Conservation (phyloP, 75 land plant species). For the Selaginella moellendorffii region DNA sequence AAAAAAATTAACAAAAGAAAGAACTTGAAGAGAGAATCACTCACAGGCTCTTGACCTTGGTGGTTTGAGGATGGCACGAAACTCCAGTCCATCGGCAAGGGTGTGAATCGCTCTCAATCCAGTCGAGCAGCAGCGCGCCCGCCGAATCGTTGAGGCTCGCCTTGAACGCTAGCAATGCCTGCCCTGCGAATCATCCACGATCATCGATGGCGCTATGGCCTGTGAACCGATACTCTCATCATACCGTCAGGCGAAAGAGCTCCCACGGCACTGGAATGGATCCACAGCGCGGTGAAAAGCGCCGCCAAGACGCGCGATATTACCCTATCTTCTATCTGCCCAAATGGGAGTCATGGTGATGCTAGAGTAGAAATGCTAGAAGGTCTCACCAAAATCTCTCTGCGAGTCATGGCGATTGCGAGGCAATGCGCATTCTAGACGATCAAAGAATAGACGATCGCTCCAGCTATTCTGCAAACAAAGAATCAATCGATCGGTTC, state of each 20-base stretch:
- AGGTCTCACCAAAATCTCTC: not conserved
- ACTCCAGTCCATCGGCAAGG: conserved; percentile 25
- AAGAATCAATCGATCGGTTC: no score
- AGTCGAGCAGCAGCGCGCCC: conserved; percentile 9
- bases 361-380: not conserved
- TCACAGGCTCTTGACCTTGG: conserved; percentile 11
- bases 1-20: not conserved
- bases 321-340: no score
- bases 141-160: conserved; percentile 10
- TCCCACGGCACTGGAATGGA: not conserved
- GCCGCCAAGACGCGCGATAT: no score
- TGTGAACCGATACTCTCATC: not conserved
- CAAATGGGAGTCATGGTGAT: not conserved
- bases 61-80: conserved; percentile 3
- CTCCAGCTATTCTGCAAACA: no score
- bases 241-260: not conserved
- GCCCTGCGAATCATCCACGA: conserved; percentile 10
- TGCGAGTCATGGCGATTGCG: not conserved
- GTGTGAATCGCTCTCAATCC: conserved; percentile 15
- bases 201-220: not conserved
- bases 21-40: not conserved
- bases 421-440: not conserved
- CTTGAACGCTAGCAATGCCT: conserved; percentile 19
- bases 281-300: not conserved
- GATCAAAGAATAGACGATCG: not conserved